Base-by-base conservation (phyloP, 495 filamentous ascomycete genomes). In the Neurospora discreta region DNA sequence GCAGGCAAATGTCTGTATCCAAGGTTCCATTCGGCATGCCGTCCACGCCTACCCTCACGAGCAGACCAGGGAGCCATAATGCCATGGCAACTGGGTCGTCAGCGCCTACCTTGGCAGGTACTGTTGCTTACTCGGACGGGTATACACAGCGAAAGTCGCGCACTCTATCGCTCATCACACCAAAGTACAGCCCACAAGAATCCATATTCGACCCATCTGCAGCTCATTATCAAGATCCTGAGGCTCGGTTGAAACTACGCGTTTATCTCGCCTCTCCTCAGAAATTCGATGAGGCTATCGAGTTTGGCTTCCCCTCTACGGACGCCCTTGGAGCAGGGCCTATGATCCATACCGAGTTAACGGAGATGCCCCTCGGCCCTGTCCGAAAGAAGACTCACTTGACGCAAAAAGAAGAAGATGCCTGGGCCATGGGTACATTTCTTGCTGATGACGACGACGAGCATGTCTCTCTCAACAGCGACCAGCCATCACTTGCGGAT, bases 261-360 rank as follows among this genome's bases (percentile, higher is more conserved):
- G 89, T 93, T n/a, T 97, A 94, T 74, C 86, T 97, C 3, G 91
- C 92, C 20, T 98, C 95, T 2, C 92, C 93, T 10, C 92, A 97
- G 74, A 97, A 97, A 78, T 97, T 98, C 72, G 95, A 98, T 76
- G 94, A 98, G 82, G 94, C 93, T 1, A 87, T 97, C 70, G 92
- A 95, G 77, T 97, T 95, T 81, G 94, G 95, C 5, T 97, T 98
- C 74, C 93, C 94, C 0, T 89, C 92, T 20, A 86, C 81, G 39
- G 81, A 85, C 43, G 77, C 77, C 3, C 72, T 81, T 33, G 77
- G 79, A 0, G 77, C 73, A 38, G 73, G 69, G 23, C 71, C 77
- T n/a, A 69, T 70, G 3, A 46, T 72, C n/a, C 46, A 41, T 52
- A 71, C 70, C 0, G 73, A 75, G 2, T 52, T n/a, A 9, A 68